Evolutionary conservation across 2,329 filamentous ascomycete genomes (phyloP).

Genomic region (Fusarium pseudoanthophilum): DNA sequence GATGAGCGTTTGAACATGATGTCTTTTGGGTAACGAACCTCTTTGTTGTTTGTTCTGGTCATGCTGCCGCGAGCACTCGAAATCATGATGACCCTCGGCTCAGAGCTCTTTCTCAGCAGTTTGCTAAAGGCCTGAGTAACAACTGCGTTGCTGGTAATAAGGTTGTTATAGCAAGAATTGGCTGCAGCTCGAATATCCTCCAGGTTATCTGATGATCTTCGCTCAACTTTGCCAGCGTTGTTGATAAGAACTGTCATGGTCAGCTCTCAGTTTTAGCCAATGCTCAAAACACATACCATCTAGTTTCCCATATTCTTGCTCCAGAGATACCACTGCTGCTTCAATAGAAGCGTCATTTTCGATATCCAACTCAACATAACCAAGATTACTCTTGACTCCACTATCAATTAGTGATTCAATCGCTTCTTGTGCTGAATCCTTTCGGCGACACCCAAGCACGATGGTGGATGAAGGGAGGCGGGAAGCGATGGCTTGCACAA

Average conservation of each 20-base stretch:
- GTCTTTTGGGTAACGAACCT: background rate
- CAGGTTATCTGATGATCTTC: background rate
- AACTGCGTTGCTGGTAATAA: conserved; percentile 7
- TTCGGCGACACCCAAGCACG: conserved; percentile 2
- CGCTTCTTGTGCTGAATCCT: background rate
- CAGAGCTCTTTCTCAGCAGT: background rate
- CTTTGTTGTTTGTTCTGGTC: background rate
- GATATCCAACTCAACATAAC: conserved; percentile 2
- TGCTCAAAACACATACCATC: background rate
- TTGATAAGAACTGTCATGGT: background rate
- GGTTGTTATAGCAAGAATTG: conserved; percentile 11
- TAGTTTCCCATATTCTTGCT: background rate
- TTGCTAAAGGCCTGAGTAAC: background rate
- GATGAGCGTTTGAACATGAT: background rate
- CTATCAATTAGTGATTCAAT: background rate
- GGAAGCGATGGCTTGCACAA: conserved; percentile 4
- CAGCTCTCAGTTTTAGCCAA: fast-evolving
- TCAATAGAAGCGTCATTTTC: conserved; percentile 4
- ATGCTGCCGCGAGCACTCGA: conserved; percentile 18
- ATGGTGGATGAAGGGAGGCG: conserved; percentile 3
- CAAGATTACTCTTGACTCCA: background rate
- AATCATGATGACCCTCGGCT: conserved; percentile 15
- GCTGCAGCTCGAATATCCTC: background rate
- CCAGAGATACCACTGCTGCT: background rate
- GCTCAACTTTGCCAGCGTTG: conserved; percentile 5